These are phyloP conservation scores for Medicago arabica DNA, from an alignment of 306 rosid genomes.

Conservation along the genomic window DNA sequence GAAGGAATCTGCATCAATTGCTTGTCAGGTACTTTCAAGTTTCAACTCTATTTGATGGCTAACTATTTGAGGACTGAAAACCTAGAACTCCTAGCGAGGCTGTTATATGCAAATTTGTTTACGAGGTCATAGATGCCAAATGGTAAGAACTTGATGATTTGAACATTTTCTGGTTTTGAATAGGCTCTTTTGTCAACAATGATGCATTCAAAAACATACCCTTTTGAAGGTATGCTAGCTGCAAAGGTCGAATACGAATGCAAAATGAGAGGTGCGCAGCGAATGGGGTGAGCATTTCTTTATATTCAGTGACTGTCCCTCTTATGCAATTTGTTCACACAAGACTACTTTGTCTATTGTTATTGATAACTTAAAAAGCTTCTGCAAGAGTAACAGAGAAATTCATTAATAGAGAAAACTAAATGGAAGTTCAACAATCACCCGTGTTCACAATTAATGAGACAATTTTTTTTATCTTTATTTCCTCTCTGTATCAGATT, in stretches of 20 bases:
- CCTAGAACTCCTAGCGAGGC: constrained; percentile 28
- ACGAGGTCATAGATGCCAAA: constrained; percentile 22
- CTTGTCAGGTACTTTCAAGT: constrained; percentile 77
- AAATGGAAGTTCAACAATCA: constrained; percentile 20
- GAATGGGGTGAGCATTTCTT: constrained; percentile 81
- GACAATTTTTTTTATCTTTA: constrained; percentile 30
- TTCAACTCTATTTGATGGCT: constrained; percentile 19
- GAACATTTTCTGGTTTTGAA: constrained; percentile 43
- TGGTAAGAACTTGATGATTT: constrained; percentile 5
- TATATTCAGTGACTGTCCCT: constrained; percentile 32
- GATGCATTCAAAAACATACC: constrained; percentile 77
- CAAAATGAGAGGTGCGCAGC: constrained; percentile 91
- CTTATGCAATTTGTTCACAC: constrained; percentile 15
- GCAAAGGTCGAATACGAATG: constrained; percentile 95
- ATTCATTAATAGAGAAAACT: constrained; percentile 30
- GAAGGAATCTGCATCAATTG: constrained; percentile 91
- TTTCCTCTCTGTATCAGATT: constrained; percentile 55
- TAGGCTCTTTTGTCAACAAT: constrained; percentile 93
- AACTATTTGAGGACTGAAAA: constrained; percentile 16
- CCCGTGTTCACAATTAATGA: constrained; percentile 14
- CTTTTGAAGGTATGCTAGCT: constrained; percentile 74
- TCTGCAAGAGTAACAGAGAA: constrained; percentile 30
- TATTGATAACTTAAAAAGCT: constrained; percentile 21
- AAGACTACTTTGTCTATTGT: constrained; percentile 16
- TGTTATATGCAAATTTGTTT: constrained; percentile 28